Evolutionary conservation across 139 green algal species (phyloP), one percentile per base, ranked within the genome.

Genomic region (Micromonas pusilla): DNA sequence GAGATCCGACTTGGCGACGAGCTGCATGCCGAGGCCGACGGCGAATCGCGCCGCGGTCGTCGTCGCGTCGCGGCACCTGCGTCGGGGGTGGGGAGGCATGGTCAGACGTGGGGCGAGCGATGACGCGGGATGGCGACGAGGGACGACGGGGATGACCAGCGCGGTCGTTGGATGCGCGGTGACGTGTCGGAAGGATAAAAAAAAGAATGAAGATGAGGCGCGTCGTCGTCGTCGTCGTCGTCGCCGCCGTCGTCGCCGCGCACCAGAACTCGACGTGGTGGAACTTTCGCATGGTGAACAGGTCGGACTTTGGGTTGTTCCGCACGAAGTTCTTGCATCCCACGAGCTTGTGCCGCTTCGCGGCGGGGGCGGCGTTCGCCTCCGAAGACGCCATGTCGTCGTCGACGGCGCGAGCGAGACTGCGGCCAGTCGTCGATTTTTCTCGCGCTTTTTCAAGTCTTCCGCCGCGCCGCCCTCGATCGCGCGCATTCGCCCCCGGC

Each of bases 211-310:
- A n/a, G n/a, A n/a, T n/a, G n/a, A n/a, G n/a, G 60, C 60, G 9
- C 60, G 60, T n/a, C 20, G 52, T 62, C 52, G 20, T 62, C 52
- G 20, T 62, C 52, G 20, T 62, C 52, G 20, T 62, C 52, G 52
- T 62, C 52, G 20, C 20, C 52, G 20, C 20, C 52, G 20, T 62
- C 52, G 20, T n/a, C n/a, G n/a, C n/a, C n/a, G n/a, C 45, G 45
- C 45, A 57, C 86, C 88, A 99, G 63, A 97, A 97, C 79, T 99
- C 95, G 21, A 99, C 74, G 79, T 97, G 91, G 70, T 98, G 91
- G 62, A 98, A 99, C 25, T 86, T 74, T 16, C 88, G 74, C 21
- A 93, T 79, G 1, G 78, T 6, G 54, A 98, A 98, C 52, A 71
- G 79, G 82, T 98, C 93, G 62, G 75, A 88, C 9, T 0, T 52